A percentile compares a stretch with the other conserved stretches of the same genome.
phyloP scores from a whole-genome alignment of 2,329 filamentous ascomycete species.

The Penicillium sp. region DNA sequence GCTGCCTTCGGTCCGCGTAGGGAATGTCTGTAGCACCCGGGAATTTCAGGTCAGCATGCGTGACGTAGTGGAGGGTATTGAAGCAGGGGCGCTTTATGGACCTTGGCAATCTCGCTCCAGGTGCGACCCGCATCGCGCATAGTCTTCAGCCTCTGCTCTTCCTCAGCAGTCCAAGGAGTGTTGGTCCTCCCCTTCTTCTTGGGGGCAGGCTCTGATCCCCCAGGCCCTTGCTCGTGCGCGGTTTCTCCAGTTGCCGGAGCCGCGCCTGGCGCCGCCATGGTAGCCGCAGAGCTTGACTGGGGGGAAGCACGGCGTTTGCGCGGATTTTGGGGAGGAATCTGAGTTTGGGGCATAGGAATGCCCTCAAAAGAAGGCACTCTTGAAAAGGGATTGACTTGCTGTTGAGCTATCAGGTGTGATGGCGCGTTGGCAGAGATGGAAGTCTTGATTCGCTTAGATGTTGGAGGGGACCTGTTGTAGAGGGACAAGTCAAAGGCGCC shows the following conservation, averaged over 20 bases:
- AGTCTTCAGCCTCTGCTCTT: conserved; percentile 82
- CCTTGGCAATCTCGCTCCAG: conserved; percentile 98
- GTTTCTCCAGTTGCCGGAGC: conserved; percentile 27
- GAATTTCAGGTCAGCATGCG: conserved; percentile 2
- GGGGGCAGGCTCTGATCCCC: too few relatives aligned
- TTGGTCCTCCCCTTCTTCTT: conserved; percentile 94
- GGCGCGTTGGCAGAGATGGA: conserved; percentile 29
- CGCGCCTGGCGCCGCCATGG: conserved; percentile 30
- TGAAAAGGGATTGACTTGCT: conserved; percentile 32
- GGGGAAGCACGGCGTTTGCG: conserved; percentile 43
- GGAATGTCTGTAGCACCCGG: conserved; percentile 60
- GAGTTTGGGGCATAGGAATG: conserved; percentile 28
- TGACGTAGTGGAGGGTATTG: too few relatives aligned
- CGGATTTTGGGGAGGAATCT: too few relatives aligned
- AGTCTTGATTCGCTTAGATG: conserved; percentile 37
- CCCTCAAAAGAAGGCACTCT: conserved; percentile 31
- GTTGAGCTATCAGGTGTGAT: conserved; percentile 32
- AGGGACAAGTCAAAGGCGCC: neutral
- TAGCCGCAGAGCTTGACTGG: too few relatives aligned
- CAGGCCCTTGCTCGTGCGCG: too few relatives aligned
- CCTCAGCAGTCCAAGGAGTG: conserved; percentile 91
- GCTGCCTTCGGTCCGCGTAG: conserved; percentile 84
- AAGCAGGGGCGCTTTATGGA: conserved; percentile 40
- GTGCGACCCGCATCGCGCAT: conserved; percentile 89
- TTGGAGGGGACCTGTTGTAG: conserved; percentile 36